Base-by-base conservation (phyloP, 1,284 basidiomycete genomes). In the Trichosporon sp. region DNA sequence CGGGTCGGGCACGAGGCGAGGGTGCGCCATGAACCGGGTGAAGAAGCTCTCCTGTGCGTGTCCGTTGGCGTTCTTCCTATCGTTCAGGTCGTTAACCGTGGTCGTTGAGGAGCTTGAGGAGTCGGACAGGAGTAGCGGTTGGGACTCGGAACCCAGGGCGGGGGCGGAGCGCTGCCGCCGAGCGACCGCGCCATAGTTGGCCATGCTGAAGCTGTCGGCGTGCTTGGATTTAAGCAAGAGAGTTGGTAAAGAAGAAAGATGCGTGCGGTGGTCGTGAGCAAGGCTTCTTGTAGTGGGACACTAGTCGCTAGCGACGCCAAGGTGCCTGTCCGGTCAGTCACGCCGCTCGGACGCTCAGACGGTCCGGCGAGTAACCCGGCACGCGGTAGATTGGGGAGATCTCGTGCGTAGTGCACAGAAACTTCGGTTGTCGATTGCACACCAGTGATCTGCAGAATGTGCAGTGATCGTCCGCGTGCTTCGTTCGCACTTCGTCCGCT, bases 91-190 rank as follows among this genome's bases (percentile, higher is more conserved):
- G 31, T 35, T 35, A 31, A 63, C 32, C 12, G 59, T 63, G 3
- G 54, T 59, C 32, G 59, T 63, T 16, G 59, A 63, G 35, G 14
- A n/a, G 59, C 5, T 35, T 16, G 59, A n/a, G 16, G 59, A 63
- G 59, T 35, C 31, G 16, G 12, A 16, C 32, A 2, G 14, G 6
- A 63, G 59, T 2, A 63, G 59, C 5, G 59, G 59, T 12, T 63
- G 59, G 14, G 16, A 37, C 59, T 63, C 59, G 14, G 59, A 35
- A 4, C 31, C 7, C 16, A 63, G 59, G 1, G 32, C 31, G 31
- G 59, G 59, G 14, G 59, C 59, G 4, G 59, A 63, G 32, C 59
- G 59, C 32, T 63, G 59, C 59, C 59, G 59, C 31, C 59, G 11
- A 2, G 59, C 31, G 31, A 63, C 31, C 32, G 59, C 59, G 14